Base-by-base conservation (phyloP, 108 stramenopile genomes). In the Cylindrotheca fusiformis region DNA sequence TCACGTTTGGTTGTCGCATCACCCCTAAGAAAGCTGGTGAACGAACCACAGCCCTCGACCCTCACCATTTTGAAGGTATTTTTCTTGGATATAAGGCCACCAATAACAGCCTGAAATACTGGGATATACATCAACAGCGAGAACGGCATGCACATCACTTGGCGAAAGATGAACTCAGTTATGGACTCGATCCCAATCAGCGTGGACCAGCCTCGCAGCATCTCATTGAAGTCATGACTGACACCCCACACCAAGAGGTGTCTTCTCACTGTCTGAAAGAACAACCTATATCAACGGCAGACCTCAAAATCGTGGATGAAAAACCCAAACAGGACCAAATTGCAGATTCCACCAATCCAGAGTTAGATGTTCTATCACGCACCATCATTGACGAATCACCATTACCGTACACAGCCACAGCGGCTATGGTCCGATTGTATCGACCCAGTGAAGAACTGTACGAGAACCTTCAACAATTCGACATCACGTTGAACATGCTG, bases 1-100 rank as follows among this genome's bases (percentile, higher is more conserved):
- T 62, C 22, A 62, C 61, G 0, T 62, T 62, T 29, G 48, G 61
- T 26, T 23, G 29, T 18, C 19, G 46, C 5, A 48, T 62, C 10
- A 62, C 61, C 25, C 45, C 61, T n/a, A 48, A 49, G 48, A 62
- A 62, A 28, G 18, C 61, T 3, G 48, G 61, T 2, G 50, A 28
- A 14, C 23, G 61, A 27, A 26, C 61, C 14, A 50, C 61, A 28
- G 32, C 61, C 4, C 14, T 48, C n/a, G 23, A 62, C 17, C 61
- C 61, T 0, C 25, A 25, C 20, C 17, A 47, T 1, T 62, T 32
- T 22, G 10, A 48, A 8, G 61, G 61, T 0, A 62, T 62, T 27
- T 62, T 62, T 30, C 48, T 62, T 25, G 47, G 48, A 4, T 62
- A 62, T 1, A 47, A 23, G 4, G 25, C 4, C 25, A 61, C 46